Evolutionary conservation across 148 eudicot species (phyloP), one percentile per base, ranked within the genome.

Genomic region (Spergularia bocconei): DNA sequence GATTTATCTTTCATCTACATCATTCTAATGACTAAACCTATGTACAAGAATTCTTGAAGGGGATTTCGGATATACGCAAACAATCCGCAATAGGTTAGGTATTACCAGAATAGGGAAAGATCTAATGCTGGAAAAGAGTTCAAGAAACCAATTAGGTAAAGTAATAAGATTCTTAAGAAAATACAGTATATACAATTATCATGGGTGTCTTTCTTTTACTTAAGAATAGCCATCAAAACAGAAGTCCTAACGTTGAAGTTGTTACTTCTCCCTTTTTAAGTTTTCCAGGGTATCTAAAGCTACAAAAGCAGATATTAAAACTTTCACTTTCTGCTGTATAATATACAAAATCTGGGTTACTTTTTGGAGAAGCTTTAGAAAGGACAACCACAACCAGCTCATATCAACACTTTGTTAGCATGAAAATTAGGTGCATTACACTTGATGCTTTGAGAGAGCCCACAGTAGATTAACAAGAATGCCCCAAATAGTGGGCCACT

Each of bases 301-400:
- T 11, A 69, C 52, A 73, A 79, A 79, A 79, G 75, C 67, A 76
- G 12, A 73, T n/a, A 36, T 44, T 53, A 58, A 69, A 23, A 55
- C 78, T 69, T 74, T 78, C 75, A 21, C 81, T 81, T 81, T 81
- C 77, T 72, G 77, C 74, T 67, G 52, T 71, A 63, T 16, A 53
- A 29, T 76, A 52, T 19, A 58, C 65, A 57, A 76, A 80, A 76
- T 76, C 71, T 61, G 14, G 63, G 21, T 62, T 41, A 67, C 69
- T 78, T 77, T 77, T 81, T 67, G 70, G 25, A 25, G 63, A 71
- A 62, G 63, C 58, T 74, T 78, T 80, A 61, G 71, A 72, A 76
- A 76, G 82, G 84, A 81, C 76, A 78, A 79, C 78, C 73, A 79
- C 65, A 79, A 79, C 65, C 84, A 81, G 80, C 80, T 76, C 77